Conservation (phyloP, 495 filamentous ascomycete species). For the Penicillium turbatum region DNA sequence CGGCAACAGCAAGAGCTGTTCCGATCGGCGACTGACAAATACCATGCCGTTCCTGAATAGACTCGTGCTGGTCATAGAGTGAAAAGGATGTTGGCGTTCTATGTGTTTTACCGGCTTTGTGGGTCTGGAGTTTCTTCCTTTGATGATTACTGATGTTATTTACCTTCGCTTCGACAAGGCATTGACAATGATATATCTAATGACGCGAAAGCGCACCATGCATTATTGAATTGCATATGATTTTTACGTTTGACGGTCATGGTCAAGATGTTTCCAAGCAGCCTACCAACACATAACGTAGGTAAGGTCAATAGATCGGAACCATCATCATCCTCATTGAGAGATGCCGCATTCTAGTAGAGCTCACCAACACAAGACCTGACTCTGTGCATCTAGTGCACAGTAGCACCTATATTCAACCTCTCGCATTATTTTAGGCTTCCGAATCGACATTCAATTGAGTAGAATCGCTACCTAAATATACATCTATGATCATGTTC, state of each 20-base stretch:
- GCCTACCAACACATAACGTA: not conserved
- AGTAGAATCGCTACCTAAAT: no score
- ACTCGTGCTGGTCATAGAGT: slow-evolving; percentile 42
- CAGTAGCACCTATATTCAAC: no score
- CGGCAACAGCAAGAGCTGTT: slow-evolving; percentile 89
- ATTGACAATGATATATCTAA: slow-evolving; percentile 9
- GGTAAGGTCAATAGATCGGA: not conserved
- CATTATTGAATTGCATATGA: slow-evolving; percentile 10
- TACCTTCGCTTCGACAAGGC: not conserved
- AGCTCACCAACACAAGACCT: no score
- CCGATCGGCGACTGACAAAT: slow-evolving; percentile 72
- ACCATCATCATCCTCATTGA: not conserved
- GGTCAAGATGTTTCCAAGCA: not conserved
- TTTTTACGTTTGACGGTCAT: not conserved
- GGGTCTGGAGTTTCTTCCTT: slow-evolving; percentile 25
- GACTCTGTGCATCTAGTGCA: not conserved
- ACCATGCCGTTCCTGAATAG: slow-evolving; percentile 51
- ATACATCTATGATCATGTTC: no score
- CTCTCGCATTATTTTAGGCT: no score
- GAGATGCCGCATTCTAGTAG: not conserved
- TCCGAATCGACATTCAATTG: no score
- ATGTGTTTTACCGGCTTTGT: slow-evolving; percentile 2
- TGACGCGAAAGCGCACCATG: slow-evolving; percentile 7
- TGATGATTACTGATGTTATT: slow-evolving; percentile 11
- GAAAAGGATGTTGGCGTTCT: slow-evolving; percentile 25